Evolutionary conservation across 768 basidiomycete genomes (phyloP).

Genomic region (Tylopilus subfusipes): DNA sequence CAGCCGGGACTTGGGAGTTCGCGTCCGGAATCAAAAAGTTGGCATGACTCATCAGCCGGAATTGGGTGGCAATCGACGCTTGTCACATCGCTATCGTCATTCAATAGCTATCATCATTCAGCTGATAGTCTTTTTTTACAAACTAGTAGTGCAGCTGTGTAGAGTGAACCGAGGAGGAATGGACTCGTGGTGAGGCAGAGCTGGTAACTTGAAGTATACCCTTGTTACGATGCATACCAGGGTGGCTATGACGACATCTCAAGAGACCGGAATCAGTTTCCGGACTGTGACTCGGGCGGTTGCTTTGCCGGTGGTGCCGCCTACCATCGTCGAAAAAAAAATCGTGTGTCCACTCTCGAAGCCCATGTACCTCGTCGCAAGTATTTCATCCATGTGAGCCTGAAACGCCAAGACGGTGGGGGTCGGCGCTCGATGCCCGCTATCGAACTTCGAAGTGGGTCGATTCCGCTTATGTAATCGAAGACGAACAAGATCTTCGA

Average conservation of each 20-base stretch:
- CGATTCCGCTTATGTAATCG: background rate
- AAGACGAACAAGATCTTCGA: background rate
- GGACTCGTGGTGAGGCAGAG: background rate
- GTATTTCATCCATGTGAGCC: background rate
- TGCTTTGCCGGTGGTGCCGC: too few relatives aligned
- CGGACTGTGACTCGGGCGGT: background rate
- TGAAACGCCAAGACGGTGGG: slow-evolving; percentile 8
- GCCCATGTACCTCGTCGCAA: background rate
- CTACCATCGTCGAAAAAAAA: too few relatives aligned
- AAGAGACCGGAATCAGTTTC: too few relatives aligned
- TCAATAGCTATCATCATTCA: background rate
- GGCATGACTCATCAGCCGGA: background rate
- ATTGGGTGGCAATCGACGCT: background rate
- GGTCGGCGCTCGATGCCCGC: background rate
- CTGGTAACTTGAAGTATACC: background rate
- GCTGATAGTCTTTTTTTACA: background rate
- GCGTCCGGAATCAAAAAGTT: too few relatives aligned
- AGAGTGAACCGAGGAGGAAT: background rate
- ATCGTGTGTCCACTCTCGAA: background rate
- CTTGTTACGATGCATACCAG: background rate
- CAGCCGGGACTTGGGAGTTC: too few relatives aligned
- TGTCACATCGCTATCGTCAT: background rate
- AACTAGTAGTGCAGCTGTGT: background rate
- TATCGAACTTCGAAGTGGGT: background rate
- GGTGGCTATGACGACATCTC: background rate